Conservation (phyloP, 179 eudicot genomes). For the Gypsophila paniculata region DNA sequence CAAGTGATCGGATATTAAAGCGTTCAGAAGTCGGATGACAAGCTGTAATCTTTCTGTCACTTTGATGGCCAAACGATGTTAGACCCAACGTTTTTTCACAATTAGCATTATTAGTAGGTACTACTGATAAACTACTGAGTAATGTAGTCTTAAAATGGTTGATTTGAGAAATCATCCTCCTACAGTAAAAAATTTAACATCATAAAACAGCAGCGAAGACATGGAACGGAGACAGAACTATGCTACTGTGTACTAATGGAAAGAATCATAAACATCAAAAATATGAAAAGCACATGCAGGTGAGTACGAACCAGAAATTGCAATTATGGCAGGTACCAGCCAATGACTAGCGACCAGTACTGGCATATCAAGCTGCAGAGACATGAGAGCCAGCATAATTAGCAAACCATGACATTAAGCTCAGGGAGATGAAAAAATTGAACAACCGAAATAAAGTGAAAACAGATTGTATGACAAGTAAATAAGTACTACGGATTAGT, state of each 20-base stretch:
- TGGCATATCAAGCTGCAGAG: constrained; percentile 74
- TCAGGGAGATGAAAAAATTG: background rate
- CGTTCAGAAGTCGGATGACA: background rate
- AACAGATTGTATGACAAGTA: background rate
- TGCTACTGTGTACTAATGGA: background rate
- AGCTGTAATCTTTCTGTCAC: background rate
- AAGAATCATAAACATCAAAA: background rate
- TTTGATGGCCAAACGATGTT: background rate
- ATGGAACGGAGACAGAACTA: background rate
- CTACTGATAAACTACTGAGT: background rate
- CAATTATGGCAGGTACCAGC: constrained; percentile 72
- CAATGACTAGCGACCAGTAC: constrained; percentile 70
- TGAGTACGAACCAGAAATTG: constrained; percentile 56
- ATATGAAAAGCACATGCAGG: background rate
- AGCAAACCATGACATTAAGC: background rate
- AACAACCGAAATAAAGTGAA: background rate
- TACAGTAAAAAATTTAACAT: too few species aligned
- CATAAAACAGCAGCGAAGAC: background rate
- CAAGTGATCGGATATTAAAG: background rate
- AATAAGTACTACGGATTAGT: background rate
- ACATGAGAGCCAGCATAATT: background rate
- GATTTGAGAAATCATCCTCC: background rate
- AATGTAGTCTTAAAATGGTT: too few species aligned
- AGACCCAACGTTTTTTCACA: background rate
- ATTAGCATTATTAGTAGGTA: background rate